Base-by-base conservation (phyloP, 345 rosid genomes). In the Kandelia obovata region DNA sequence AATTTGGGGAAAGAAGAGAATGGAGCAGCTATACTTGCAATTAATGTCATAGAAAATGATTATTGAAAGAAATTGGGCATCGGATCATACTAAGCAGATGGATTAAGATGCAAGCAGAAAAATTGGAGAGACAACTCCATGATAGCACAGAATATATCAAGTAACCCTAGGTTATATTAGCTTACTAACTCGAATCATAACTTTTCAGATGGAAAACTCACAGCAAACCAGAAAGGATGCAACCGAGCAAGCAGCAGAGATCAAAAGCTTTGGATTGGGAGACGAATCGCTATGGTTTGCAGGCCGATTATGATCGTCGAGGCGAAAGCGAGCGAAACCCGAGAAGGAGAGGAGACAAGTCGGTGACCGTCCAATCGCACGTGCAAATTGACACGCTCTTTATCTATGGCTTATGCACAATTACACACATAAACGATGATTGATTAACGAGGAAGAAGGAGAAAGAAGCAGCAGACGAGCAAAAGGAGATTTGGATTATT, bases 321-420 rank as follows among this genome's bases (percentile, higher is more conserved):
- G 58, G 72, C 7, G 28, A 55, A 13, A 43, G 49, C 49, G 49
- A 43, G 49, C 19, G 19, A 13, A 43, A 19, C 49, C 5, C 49
- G 17, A 43, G 19, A 43, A 43, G 49, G 49, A 43, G 16, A 43
- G 49, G 49, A 15, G 1, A 23, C 28, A 55, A 55, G 59, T 23
- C 59, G 4, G 30, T 26, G 59, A 55, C 65, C 62, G 46, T 53
- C 30, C 53, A 72, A 72, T 72, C 70, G 53, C 74, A 31, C 65
- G 75, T 61, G 70, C 65, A 23, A 58, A 32, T 65, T 58, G 27
- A 58, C 21, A 32, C 23, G 58, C 11, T 21, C 39, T 55, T 23
- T 26, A 23, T 55, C 15, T 23, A 55, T 34, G 17, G 60, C 66
- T n/a, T 46, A 23, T 43, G n/a, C 19, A 31, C 39, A 37, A 7